A percentile compares a stretch with the other conserved stretches of the same genome.
These are phyloP conservation scores for Funneliformis caledonium DNA, from an alignment of 371 early-diverging fungal species.

Conservation along the genomic window DNA sequence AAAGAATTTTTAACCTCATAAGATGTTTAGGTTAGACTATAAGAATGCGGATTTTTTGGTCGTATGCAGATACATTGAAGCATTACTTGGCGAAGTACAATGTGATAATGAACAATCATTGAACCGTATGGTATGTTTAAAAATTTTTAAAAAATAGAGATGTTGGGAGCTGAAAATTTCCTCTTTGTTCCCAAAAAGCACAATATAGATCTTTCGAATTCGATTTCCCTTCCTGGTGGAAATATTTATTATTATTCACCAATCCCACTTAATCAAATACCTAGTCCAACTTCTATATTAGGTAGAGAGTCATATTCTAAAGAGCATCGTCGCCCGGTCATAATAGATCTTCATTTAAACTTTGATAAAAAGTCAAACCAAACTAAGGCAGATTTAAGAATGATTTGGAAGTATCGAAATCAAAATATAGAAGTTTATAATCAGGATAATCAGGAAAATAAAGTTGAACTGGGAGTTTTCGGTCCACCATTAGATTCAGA, in stretches of 20 bases:
- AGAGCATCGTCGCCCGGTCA: background rate
- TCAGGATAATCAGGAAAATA: background rate
- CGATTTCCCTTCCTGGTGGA: background rate
- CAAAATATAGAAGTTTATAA: constrained; percentile 22
- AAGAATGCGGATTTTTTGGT: background rate
- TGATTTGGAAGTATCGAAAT: constrained; percentile 18
- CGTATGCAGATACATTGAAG: constrained; percentile 29
- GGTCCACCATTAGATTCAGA: background rate
- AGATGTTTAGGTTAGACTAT: background rate
- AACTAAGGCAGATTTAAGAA: constrained; percentile 31
- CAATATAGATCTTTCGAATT: constrained; percentile 16
- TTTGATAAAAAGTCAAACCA: constrained; percentile 14
- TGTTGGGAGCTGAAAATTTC: background rate
- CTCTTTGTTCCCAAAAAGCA: background rate
- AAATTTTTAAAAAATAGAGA: background rate
- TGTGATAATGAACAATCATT: constrained; percentile 25
- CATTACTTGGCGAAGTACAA: constrained; percentile 24
- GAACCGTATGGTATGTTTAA: background rate
- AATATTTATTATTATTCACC: background rate
- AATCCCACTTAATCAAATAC: background rate
- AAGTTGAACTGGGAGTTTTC: constrained; percentile 36
- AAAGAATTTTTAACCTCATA: background rate
- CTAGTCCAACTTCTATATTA: constrained; percentile 23
- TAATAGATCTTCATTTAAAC: constrained; percentile 30
- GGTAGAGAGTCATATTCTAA: background rate